Base-by-base conservation (phyloP, 2,329 filamentous ascomycete genomes). In the Scedosporium boydii region DNA sequence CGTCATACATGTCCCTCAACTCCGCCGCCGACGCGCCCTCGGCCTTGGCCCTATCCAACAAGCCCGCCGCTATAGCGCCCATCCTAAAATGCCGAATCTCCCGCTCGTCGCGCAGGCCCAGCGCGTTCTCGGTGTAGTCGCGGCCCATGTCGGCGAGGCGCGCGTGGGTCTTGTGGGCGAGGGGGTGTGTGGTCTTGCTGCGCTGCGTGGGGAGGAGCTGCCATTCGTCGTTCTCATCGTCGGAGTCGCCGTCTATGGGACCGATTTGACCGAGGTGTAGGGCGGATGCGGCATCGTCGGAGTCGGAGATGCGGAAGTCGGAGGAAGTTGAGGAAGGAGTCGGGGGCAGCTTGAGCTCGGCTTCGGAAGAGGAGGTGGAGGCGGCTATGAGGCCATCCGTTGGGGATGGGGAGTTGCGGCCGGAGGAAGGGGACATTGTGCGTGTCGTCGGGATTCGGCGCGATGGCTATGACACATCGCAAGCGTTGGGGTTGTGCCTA, bases 141-240 rank as follows among this genome's bases (percentile, higher is more conserved):
- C 58, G 58, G 38, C 58, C 58, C 58, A 59, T 59, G 21, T 42
- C 58, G 18, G 58, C 58, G 14, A 59, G 58, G 10, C 44, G 21
- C 6, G 58, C 58, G 34, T 46, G 58, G 3, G 38, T 26, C 58
- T 59, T 59, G 7, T 27, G 38, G 16, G 23, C 58, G 4, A 59
- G 21, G 6, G 58, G 58, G 29, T 58, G 56, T 18, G 9, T 12
- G 10, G 18, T 18, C 41, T 59, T 59, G 38, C 6, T 29, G 27
- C 58, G 34, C 16, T 21, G 58, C 18, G 38, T 18, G 14, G 48
- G 48, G 9, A 59, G 58, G 16, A 59, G 58, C 18, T 59, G 58
- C 58, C 58, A 59, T n/a, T 59, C 58, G 34, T 59, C 57, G 10
- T 59, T 27, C 12, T 59, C 58, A 41, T 44, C 38, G 58, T 59